These are phyloP conservation scores for Leptoxyphium fumago DNA, from an alignment of 2,329 filamentous ascomycete species.

Conservation along the genomic window DNA sequence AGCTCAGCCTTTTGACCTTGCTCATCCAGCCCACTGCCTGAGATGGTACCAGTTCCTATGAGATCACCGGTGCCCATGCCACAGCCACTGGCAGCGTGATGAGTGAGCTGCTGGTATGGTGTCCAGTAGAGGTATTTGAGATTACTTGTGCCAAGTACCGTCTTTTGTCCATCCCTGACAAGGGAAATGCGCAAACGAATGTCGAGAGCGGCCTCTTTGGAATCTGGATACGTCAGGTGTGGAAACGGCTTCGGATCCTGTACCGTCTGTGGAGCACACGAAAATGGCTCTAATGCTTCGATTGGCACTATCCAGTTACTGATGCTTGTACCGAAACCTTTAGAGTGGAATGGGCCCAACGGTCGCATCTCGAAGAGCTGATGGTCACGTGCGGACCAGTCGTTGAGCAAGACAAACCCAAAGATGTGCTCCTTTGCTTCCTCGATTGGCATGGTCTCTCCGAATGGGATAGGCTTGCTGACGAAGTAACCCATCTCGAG, in stretches of 20 bases:
- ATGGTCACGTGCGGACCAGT: constrained; percentile 40
- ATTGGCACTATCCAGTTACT: constrained; percentile 48
- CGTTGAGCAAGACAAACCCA: constrained; percentile 47
- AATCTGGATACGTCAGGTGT: constrained; percentile 13
- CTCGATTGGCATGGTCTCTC: constrained; percentile 24
- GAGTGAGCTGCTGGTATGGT: constrained; percentile 30
- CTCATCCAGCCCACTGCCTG: constrained; percentile 19
- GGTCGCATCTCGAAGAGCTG: constrained; percentile 48
- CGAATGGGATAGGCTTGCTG: constrained; percentile 25
- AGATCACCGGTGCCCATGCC: constrained; percentile 28
- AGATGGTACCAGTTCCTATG: constrained; percentile 31
- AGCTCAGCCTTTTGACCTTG: constrained; percentile 21
- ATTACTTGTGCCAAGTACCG: constrained; percentile 14
- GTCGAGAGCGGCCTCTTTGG: constrained; percentile 14
- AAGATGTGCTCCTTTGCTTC: constrained; percentile 42
- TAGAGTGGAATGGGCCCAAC: constrained; percentile 46
- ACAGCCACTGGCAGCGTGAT: constrained; percentile 29
- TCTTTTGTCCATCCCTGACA: constrained; percentile 10
- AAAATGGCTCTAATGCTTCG: constrained; percentile 37
- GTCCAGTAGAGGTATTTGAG: constrained; percentile 31
- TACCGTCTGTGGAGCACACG: constrained; percentile 11
- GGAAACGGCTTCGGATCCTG: constrained; percentile 16
- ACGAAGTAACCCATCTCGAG: constrained; percentile 35
- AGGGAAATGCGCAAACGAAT: constrained; percentile 18
- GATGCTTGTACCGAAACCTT: constrained; percentile 45